These are phyloP conservation scores for Mucor circinelloides DNA, from an alignment of 371 early-diverging fungal genomes.

Conservation along the genomic window DNA sequence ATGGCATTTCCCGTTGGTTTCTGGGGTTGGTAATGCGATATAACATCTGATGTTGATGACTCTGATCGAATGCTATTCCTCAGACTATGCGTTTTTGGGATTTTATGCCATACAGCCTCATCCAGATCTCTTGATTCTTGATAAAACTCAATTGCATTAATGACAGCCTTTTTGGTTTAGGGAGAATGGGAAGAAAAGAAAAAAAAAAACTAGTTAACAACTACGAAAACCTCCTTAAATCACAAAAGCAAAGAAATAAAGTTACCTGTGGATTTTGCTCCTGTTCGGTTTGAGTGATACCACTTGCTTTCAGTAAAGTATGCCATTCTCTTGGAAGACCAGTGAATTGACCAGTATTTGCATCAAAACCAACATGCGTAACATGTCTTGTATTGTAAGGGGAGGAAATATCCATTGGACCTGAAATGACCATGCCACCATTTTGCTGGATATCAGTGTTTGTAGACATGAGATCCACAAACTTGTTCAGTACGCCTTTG, in stretches of 20 bases:
- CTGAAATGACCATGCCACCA: not conserved
- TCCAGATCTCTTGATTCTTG: slow-evolving; percentile 24
- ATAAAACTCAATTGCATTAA: slow-evolving; percentile 35
- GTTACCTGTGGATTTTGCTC: slow-evolving; percentile 32
- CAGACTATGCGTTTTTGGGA: slow-evolving; percentile 13
- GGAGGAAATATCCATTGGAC: slow-evolving; percentile 26
- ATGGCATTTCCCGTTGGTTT: slow-evolving; percentile 16
- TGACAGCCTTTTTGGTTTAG: slow-evolving; percentile 25
- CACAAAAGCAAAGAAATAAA: not conserved
- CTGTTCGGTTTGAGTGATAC: slow-evolving; percentile 32
- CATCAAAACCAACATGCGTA: slow-evolving; percentile 35
- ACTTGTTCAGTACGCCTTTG: slow-evolving; percentile 26
- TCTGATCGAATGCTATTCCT: not conserved
- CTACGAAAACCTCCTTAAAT: not conserved
- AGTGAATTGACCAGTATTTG: slow-evolving; percentile 31
- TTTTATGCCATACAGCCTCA: slow-evolving; percentile 36
- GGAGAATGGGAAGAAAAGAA: not conserved
- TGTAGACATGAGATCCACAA: slow-evolving; percentile 22
- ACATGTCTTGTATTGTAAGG: slow-evolving; percentile 34
- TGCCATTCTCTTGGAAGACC: slow-evolving; percentile 38
- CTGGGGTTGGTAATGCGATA: not conserved
- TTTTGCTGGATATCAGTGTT: not conserved
- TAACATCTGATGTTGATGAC: not conserved
- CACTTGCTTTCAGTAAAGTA: slow-evolving; percentile 25
- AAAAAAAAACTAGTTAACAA: not conserved